Percentiles rank a stretch among this genome's conserved stretches.
Conservation (phyloP, 2,329 filamentous ascomycete genomes). For the Pyrenophora seminiperda region DNA sequence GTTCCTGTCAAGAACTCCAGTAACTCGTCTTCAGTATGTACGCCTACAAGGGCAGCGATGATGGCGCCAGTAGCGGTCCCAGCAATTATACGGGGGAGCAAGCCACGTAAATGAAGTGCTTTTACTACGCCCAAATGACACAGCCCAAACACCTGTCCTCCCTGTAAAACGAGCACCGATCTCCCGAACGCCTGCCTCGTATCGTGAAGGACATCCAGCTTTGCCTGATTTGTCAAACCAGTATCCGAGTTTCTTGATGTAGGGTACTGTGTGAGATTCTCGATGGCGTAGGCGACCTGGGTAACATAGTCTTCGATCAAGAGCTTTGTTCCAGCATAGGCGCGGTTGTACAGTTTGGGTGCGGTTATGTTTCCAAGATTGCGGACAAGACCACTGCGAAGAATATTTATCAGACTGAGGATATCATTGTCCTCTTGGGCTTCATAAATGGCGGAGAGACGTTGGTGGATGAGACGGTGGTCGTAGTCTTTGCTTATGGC, state of each 20-base stretch:
- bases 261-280: slow-evolving; percentile 73
- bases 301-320: slow-evolving; percentile 90
- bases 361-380: slow-evolving; percentile 92
- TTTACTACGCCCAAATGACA: slow-evolving; percentile 92
- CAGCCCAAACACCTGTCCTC: slow-evolving; percentile 87
- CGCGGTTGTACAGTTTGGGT: slow-evolving; percentile 79
- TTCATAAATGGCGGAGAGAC: slow-evolving; percentile 71
- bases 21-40: slow-evolving; percentile 85
- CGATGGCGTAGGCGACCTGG: slow-evolving; percentile 79
- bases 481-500: slow-evolving; percentile 83
- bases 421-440: slow-evolving; percentile 75
- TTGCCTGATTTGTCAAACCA: slow-evolving; percentile 72
- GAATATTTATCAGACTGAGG: slow-evolving; percentile 74
- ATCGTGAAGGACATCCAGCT: slow-evolving; percentile 85
- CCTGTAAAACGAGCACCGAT: slow-evolving; percentile 83
- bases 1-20: slow-evolving; percentile 76
- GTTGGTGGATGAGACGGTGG: slow-evolving; percentile 79
- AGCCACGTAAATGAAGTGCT: slow-evolving; percentile 76
- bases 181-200: slow-evolving; percentile 86
- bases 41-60: slow-evolving; percentile 84
- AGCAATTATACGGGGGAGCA: slow-evolving; percentile 87
- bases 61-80: slow-evolving; percentile 89
- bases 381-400: slow-evolving; percentile 76
- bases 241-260: slow-evolving; percentile 56
- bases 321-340: slow-evolving; percentile 86